These are phyloP conservation scores for Begonia loranthoides DNA, from an alignment of 306 rosid species.

Conservation along the genomic window DNA sequence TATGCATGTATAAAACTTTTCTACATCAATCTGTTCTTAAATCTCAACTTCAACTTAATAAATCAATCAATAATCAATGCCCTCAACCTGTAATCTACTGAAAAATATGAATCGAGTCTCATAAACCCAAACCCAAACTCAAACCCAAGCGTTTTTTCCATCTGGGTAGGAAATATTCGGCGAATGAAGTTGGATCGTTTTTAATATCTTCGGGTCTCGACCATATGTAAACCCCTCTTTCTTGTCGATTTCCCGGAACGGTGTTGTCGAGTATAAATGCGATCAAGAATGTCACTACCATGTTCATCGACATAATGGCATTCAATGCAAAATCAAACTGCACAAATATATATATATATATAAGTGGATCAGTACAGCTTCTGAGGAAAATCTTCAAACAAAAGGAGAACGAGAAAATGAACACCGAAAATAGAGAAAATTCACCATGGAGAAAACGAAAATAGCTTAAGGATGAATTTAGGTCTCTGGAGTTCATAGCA, in stretches of 20 bases:
- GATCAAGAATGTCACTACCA: constrained; percentile 77
- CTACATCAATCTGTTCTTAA: too few species aligned
- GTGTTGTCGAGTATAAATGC: constrained; percentile 76
- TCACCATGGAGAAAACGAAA: too few species aligned
- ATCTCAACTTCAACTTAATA: too few species aligned
- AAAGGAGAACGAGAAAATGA: too few species aligned
- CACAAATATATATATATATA: constrained; percentile 14
- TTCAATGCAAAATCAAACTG: constrained; percentile 86
- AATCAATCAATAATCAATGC: neutral
- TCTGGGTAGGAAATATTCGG: constrained; percentile 60
- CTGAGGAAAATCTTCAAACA: too few species aligned
- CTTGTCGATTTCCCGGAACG: constrained; percentile 68
- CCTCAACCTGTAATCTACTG: neutral
- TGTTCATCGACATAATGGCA: constrained; percentile 77
- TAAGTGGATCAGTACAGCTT: constrained; percentile 14
- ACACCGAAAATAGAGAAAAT: too few species aligned
- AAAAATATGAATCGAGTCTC: neutral
- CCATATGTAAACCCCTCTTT: constrained; percentile 78
- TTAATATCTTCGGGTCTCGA: constrained; percentile 41
- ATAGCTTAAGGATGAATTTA: too few species aligned
- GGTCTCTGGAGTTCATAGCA: too few species aligned
- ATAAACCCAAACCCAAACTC: constrained; percentile 26
- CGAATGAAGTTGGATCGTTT: constrained; percentile 38
- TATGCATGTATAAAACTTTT: too few species aligned
- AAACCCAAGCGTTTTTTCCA: constrained; percentile 39